Conservation (phyloP, 2,329 filamentous ascomycete genomes). For the Thielaviopsis musarum region DNA sequence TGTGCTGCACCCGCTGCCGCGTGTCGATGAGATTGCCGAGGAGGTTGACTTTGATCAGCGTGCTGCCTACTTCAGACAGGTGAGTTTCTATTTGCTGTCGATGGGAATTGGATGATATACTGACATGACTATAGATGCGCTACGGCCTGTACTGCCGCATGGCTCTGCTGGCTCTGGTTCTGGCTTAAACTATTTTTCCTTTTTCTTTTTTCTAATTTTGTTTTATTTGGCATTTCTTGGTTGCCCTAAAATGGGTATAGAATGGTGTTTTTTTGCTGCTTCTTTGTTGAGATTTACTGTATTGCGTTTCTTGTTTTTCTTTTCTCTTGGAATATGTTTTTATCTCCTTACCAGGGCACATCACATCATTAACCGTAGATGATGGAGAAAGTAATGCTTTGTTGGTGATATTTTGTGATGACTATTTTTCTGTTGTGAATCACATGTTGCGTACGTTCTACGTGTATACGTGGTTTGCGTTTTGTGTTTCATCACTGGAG, state of each 20-base stretch:
- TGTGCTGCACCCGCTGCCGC: conserved; percentile 85
- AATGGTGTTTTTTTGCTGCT: conserved; percentile 6
- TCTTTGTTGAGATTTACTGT: conserved; percentile 8
- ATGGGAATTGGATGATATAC: neutral
- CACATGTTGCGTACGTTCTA: neutral
- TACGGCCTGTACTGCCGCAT: conserved; percentile 97
- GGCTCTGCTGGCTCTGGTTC: conserved; percentile 86
- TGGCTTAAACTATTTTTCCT: conserved; percentile 27
- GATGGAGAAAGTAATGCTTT: neutral
- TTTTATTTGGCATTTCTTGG: conserved; percentile 6
- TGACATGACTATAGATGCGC: conserved; percentile 50
- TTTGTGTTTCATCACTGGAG: neutral
- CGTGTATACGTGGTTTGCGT: neutral
- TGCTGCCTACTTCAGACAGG: conserved; percentile 97
- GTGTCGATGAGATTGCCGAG: conserved; percentile 83
- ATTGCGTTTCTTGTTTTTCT: conserved; percentile 10
- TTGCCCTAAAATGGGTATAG: neutral
- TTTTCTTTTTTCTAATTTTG: conserved; percentile 2
- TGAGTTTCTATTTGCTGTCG: conserved; percentile 29
- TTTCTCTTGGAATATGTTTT: conserved; percentile 3
- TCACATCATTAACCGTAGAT: neutral
- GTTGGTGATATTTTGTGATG: neutral
- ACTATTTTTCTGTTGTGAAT: neutral
- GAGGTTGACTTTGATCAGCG: conserved; percentile 96
- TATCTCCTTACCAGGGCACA: neutral